A percentile compares a stretch with the other conserved stretches of the same genome.
These are phyloP conservation scores for Phylloporus sp. DNA, from an alignment of 768 basidiomycete species.

Conservation along the genomic window DNA sequence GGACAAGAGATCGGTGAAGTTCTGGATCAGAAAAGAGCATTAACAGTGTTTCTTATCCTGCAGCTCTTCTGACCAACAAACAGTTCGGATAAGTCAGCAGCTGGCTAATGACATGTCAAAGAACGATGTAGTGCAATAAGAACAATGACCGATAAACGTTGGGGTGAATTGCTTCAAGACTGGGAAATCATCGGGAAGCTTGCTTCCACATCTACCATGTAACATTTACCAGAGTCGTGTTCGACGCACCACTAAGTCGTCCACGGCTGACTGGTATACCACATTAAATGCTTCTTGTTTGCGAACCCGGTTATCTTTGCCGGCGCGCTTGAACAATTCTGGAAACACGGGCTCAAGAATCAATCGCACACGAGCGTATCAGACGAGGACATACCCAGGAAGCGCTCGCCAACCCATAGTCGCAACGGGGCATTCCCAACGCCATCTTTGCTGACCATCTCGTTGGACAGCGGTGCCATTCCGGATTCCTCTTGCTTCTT, in stretches of 20 bases:
- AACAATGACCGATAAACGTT: neutral
- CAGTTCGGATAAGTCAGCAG: no score
- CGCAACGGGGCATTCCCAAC: conserved; percentile 63
- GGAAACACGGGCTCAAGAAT: neutral
- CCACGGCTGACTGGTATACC: conserved; percentile 23
- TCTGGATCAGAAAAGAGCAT: no score
- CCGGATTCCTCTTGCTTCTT: conserved; percentile 12
- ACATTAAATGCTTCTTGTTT: conserved; percentile 47
- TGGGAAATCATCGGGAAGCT: neutral
- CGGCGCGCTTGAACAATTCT: conserved; percentile 60
- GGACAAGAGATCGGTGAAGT: no score
- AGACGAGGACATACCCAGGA: conserved; percentile 44
- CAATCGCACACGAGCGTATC: neutral
- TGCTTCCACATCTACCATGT: neutral
- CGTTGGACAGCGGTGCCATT: neutral
- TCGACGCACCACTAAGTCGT: conserved; percentile 15
- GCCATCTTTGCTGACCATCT: conserved; percentile 23
- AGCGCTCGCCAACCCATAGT: conserved; percentile 70
- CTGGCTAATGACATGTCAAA: neutral
- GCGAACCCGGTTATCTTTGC: conserved; percentile 44
- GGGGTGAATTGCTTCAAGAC: neutral
- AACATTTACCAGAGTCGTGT: conserved; percentile 15
- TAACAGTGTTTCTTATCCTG: no score
- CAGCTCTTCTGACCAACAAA: neutral
- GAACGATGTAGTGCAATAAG: neutral